Conservation (phyloP, 2,329 filamentous ascomycete species). For the Xylaria sp. region DNA sequence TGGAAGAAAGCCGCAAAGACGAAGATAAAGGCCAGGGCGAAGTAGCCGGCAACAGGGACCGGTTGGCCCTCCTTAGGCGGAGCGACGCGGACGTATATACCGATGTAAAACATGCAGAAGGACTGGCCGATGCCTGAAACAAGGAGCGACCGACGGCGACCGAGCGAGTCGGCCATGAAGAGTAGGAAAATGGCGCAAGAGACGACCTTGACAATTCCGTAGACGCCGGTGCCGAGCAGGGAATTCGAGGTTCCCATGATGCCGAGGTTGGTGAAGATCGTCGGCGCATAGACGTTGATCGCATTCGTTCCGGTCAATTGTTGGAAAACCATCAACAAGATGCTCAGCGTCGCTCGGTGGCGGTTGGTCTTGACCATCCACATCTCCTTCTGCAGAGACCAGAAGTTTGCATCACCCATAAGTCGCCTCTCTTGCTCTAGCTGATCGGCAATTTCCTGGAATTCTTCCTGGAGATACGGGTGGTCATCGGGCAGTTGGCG, state of each 20-base stretch:
- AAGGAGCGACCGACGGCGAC: constrained; percentile 64
- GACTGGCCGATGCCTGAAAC: constrained; percentile 71
- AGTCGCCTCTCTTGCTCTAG: constrained; percentile 72
- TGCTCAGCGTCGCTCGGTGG: constrained; percentile 71
- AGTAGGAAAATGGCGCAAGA: constrained; percentile 67
- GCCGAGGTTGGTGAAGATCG: constrained; percentile 51
- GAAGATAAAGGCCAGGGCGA: constrained; percentile 74
- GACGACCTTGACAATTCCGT: constrained; percentile 71
- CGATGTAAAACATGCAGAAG: constrained; percentile 73
- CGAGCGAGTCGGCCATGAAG: constrained; percentile 70
- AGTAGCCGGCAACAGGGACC: constrained; percentile 71
- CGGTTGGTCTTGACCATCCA: constrained; percentile 70
- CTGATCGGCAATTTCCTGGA: constrained; percentile 69
- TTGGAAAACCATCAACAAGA: constrained; percentile 73
- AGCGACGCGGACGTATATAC: constrained; percentile 70
- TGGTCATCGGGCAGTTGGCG: constrained; percentile 65
- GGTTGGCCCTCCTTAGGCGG: constrained; percentile 61
- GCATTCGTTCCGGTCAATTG: constrained; percentile 72
- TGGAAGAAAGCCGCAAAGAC: constrained; percentile 75
- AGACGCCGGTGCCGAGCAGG: constrained; percentile 72
- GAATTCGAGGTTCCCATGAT: constrained; percentile 60
- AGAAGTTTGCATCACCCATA: constrained; percentile 62
- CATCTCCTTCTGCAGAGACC: constrained; percentile 73
- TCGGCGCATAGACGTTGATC: constrained; percentile 52
- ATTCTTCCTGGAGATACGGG: constrained; percentile 67